phyloP scores from a whole-genome alignment of 148 eudicot genomes.

The Selenicereus undatus region DNA sequence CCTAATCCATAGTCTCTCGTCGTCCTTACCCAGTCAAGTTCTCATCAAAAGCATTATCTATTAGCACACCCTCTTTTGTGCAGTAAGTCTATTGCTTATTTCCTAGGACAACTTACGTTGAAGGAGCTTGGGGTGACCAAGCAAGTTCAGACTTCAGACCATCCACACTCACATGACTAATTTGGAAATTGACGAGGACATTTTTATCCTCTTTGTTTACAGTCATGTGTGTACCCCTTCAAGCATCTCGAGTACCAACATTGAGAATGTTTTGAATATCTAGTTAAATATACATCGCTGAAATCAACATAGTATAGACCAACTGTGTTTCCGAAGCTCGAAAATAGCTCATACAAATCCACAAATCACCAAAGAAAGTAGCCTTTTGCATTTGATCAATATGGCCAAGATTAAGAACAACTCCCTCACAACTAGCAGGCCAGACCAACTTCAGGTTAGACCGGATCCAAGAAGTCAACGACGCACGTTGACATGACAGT shows the following conservation, averaged over 20 bases:
- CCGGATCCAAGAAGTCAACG: too few species aligned
- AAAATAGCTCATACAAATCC: slow-evolving; percentile 49
- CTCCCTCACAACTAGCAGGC: background rate
- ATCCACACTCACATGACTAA: background rate
- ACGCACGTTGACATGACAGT: too few species aligned
- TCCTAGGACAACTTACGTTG: too few species aligned
- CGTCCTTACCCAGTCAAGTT: too few species aligned
- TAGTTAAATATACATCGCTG: slow-evolving; percentile 37
- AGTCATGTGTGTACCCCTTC: slow-evolving; percentile 27
- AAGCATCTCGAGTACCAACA: slow-evolving; percentile 57
- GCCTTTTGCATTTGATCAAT: slow-evolving; percentile 48
- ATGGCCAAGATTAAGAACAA: too few species aligned
- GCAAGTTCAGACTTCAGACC: background rate
- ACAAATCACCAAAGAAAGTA: slow-evolving; percentile 66
- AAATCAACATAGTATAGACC: slow-evolving; percentile 60
- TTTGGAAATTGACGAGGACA: background rate
- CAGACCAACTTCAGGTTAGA: too few species aligned
- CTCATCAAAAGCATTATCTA: too few species aligned
- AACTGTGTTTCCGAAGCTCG: slow-evolving; percentile 27
- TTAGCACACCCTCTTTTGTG: too few species aligned
- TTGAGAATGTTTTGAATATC: slow-evolving; percentile 60
- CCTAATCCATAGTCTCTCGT: too few species aligned
- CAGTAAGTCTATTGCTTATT: too few species aligned
- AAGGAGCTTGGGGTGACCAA: background rate
- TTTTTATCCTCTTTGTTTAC: background rate